Evolutionary conservation across 768 basidiomycete species (phyloP).

Genomic region (Xerocomellus amylosporus): DNA sequence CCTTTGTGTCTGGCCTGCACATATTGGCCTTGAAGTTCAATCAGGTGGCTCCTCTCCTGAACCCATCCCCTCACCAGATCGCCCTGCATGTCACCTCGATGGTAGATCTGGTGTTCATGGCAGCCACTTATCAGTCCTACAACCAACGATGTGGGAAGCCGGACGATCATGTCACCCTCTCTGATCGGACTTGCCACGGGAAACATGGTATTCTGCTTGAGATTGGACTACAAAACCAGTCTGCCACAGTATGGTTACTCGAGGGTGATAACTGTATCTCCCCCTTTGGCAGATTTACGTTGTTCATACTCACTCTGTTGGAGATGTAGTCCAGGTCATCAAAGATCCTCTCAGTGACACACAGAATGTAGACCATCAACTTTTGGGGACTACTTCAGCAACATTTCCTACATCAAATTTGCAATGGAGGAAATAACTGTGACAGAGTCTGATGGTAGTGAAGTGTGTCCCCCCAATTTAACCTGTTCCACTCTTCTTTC

Average conservation of each 20-base stretch:
- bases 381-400: too few relatives aligned
- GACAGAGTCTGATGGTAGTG: neutral
- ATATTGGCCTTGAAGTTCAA: neutral
- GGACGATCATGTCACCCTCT: too few relatives aligned
- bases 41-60: neutral
- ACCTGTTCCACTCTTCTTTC: neutral
- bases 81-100: neutral
- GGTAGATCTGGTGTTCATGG: neutral
- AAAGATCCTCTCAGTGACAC: neutral
- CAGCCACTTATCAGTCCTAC: neutral
- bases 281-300: neutral
- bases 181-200: too few relatives aligned
- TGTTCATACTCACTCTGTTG: neutral
- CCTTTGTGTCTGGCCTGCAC: too few relatives aligned
- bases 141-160: neutral
- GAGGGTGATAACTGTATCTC: neutral
- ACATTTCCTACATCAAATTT: rapidly evolving
- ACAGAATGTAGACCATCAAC: neutral
- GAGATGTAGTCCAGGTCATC: neutral
- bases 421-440: neutral
- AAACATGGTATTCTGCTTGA: neutral
- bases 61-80: neutral
- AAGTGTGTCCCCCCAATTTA: neutral
- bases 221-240: neutral
- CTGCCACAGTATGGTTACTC: neutral